Conservation (phyloP, 768 basidiomycete species). For the Tulasnella calospora region DNA sequence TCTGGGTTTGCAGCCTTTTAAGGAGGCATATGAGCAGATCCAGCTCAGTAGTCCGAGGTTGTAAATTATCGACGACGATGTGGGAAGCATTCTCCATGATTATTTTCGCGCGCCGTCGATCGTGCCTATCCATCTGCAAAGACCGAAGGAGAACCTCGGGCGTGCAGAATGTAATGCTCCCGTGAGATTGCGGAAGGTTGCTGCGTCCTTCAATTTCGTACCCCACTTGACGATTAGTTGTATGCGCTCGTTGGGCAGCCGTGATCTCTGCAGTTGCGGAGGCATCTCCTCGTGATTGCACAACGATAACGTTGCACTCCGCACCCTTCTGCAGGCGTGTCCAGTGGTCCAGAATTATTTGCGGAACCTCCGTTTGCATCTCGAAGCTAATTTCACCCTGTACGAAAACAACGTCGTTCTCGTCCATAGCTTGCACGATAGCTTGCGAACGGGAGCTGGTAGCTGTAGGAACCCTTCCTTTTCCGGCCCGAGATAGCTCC, state of each 20-base stretch:
- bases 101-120: constrained; percentile 30
- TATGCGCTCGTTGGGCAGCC: constrained; percentile 78
- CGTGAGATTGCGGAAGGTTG: constrained; percentile 70
- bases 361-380: constrained; percentile 93
- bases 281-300: constrained; percentile 86
- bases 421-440: constrained; percentile 61
- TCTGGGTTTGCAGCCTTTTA: constrained; percentile 71
- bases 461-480: neutral
- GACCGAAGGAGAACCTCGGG: constrained; percentile 84
- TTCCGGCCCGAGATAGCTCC: too few relatives aligned
- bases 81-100: constrained; percentile 77
- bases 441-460: constrained; percentile 49
- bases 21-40: constrained; percentile 85
- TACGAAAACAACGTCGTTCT: constrained; percentile 80
- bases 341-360: constrained; percentile 80
- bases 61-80: constrained; percentile 91
- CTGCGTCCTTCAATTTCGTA: constrained; percentile 91
- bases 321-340: constrained; percentile 77
- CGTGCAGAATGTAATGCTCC: constrained; percentile 88
- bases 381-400: constrained; percentile 90
- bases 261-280: constrained; percentile 90
- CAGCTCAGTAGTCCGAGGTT: constrained; percentile 91
- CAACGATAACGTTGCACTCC: constrained; percentile 83
- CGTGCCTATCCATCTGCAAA: constrained; percentile 63
- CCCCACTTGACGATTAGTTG: constrained; percentile 66